phyloP scores from a whole-genome alignment of 2,329 filamentous ascomycete genomes.

The Fusarium tjaetaba region DNA sequence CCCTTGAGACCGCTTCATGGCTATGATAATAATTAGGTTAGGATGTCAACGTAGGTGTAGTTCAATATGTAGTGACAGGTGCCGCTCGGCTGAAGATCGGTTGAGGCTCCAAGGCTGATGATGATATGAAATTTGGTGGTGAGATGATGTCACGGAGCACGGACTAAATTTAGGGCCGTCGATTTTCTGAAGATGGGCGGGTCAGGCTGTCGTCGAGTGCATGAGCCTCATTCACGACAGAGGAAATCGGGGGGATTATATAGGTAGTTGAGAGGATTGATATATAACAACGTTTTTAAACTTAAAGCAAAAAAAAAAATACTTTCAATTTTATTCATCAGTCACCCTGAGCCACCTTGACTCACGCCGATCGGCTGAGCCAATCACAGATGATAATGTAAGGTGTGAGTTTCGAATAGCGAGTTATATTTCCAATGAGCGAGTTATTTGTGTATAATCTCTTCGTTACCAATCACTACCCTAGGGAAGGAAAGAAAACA shows the following conservation, averaged over 20 bases:
- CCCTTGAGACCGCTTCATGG: conserved; percentile 46
- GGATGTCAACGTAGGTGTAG: too few species aligned
- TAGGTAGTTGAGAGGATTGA: too few species aligned
- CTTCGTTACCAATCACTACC: too few species aligned
- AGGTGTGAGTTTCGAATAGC: neutral
- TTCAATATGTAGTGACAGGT: conserved; percentile 3
- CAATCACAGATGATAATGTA: neutral
- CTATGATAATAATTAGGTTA: neutral
- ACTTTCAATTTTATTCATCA: neutral
- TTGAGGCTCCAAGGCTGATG: conserved; percentile 28
- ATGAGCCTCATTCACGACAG: conserved; percentile 20
- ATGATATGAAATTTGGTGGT: conserved; percentile 39
- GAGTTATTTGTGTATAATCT: neutral
- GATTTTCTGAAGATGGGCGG: conserved; percentile 13
- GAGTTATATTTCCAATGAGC: neutral
- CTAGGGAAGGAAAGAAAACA: too few species aligned
- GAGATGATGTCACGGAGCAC: conserved; percentile 44
- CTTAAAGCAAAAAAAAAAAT: too few species aligned
- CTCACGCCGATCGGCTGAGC: conserved; percentile 36
- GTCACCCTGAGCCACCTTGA: conserved; percentile 27
- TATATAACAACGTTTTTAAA: too few species aligned
- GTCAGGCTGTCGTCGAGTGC: neutral
- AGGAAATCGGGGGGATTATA: neutral
- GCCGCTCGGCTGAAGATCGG: conserved; percentile 21
- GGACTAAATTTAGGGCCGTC: conserved; percentile 9